Base-by-base conservation (phyloP, 2,329 filamentous ascomycete genomes). In the Drechslerella stenobrocha region DNA sequence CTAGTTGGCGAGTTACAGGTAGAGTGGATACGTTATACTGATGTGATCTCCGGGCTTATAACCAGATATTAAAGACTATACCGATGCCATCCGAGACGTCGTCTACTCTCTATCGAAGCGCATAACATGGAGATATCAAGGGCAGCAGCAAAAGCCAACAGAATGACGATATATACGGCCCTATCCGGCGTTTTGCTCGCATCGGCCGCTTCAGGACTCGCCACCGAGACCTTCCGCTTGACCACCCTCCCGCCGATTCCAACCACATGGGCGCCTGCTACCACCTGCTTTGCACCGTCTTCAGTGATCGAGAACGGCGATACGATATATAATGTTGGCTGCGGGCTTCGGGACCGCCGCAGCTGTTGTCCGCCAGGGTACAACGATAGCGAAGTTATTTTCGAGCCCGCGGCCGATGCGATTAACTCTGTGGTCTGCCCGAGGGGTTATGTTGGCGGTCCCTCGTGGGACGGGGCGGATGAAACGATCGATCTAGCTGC, bases 271-370 rank as follows among this genome's bases (percentile, higher is more conserved):
- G 51, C 55, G 9, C 48, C 51, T 2, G 37, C 50, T 13, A 20
- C 55, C 3, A 45, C 46, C 8, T 67, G 63, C 20, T 60, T 60
- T 23, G 50, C 45, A 3, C 42, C 52, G 3, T 20, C 35, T 23
- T 2, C 50, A 1, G 55, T 55, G 5, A 2, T 26, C 2, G 63
- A 50, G 46, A 34, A 46, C 24, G 22, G 42, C n/a, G 55, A 52
- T 20, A 45, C 37, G 5, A 67, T 67, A 44, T 67, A 46, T 9
- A 67, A 67, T 23, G 24, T 56, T 8, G 63, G 63, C 4, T 67
- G 63, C 7, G 63, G 63, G 13, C 52, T 37, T 13, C 13, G 24
- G 18, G 15, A 26, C 11, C 50, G 63, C 13, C 45, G 51, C n/a
- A 60, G 28, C 15, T 67, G 63, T 40, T 67, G 63, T 47, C 63